Evolutionary conservation across 768 basidiomycete species (phyloP).

Genomic region (Brasilioporus rufonigricans): DNA sequence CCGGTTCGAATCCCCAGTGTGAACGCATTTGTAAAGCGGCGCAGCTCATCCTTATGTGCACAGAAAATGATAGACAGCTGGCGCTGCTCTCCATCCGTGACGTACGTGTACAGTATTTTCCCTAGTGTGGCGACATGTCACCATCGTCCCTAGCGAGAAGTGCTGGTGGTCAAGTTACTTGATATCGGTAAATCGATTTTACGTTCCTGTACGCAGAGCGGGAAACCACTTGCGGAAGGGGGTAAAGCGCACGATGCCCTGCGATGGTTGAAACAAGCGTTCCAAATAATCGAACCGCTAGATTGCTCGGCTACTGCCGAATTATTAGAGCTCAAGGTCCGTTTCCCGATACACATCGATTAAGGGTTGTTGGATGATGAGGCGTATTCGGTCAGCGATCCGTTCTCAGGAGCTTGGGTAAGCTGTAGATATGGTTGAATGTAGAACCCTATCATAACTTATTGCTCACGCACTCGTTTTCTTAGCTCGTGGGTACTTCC

Average conservation of each 20-base stretch:
- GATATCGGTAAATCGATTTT: slow-evolving; percentile 73
- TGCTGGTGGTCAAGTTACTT: slow-evolving; percentile 70
- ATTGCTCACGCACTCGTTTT: slow-evolving; percentile 17
- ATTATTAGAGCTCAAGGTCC: slow-evolving; percentile 65
- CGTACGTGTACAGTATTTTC: slow-evolving; percentile 47
- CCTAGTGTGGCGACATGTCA: slow-evolving; percentile 22
- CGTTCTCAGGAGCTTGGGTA: slow-evolving; percentile 72
- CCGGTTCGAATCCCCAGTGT: slow-evolving; percentile 44
- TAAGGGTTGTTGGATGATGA: slow-evolving; percentile 15
- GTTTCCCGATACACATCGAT: slow-evolving; percentile 20
- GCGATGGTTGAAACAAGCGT: slow-evolving; percentile 80
- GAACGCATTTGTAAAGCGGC: slow-evolving; percentile 8
- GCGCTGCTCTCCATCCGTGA: slow-evolving; percentile 60
- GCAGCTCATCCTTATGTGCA: slow-evolving; percentile 24
- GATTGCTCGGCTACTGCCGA: slow-evolving; percentile 53
- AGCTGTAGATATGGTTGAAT: slow-evolving; percentile 27
- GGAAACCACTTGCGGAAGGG: slow-evolving; percentile 26
- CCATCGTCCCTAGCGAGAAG: slow-evolving; percentile 55
- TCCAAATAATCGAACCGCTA: slow-evolving; percentile 64
- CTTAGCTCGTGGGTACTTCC: slow-evolving; percentile 76
- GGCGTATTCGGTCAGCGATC: slow-evolving; percentile 48
- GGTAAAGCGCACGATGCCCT: slow-evolving; percentile 46
- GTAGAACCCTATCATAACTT: slow-evolving; percentile 14
- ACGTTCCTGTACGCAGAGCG: slow-evolving; percentile 37
- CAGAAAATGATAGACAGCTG: slow-evolving; percentile 67